phyloP scores from a whole-genome alignment of 305 asterid species.

The Fraxinus ornus region DNA sequence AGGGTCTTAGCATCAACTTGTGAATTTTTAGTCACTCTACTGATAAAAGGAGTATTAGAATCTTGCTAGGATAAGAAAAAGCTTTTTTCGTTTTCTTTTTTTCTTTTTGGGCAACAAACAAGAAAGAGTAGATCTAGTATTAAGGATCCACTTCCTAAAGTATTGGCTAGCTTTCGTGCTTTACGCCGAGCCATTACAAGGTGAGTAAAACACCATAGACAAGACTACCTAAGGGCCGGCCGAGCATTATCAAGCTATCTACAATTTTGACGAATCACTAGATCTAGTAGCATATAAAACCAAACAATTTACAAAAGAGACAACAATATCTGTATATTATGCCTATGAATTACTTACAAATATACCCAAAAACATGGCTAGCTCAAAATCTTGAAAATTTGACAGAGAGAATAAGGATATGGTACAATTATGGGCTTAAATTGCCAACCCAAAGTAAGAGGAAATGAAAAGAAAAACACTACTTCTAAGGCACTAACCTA shows the following conservation, averaged over 20 bases:
- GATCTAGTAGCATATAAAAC: not conserved
- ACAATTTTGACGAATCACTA: not conserved
- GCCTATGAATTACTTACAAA: not conserved
- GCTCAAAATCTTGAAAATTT: not conserved
- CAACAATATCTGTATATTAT: not conserved
- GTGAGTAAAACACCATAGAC: not conserved
- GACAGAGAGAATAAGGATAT: not conserved
- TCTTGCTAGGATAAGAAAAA: not conserved
- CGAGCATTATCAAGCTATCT: not conserved
- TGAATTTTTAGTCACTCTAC: not conserved
- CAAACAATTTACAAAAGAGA: not conserved
- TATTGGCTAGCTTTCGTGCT: not conserved
- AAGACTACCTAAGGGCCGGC: not conserved
- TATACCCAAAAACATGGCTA: not conserved
- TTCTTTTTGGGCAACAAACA: not conserved
- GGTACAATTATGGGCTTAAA: not conserved
- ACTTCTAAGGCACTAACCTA: constrained; percentile 27
- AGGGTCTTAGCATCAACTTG: constrained; percentile 25
- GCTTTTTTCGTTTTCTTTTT: not conserved
- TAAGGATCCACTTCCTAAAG: not conserved
- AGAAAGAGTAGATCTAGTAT: not conserved
- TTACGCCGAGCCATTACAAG: not conserved
- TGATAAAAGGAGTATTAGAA: not conserved
- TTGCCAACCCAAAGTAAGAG: not conserved
- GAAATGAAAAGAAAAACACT: not conserved